Base-by-base conservation (phyloP, 208 protist species). In the Acanthamoeba healyi region DNA sequence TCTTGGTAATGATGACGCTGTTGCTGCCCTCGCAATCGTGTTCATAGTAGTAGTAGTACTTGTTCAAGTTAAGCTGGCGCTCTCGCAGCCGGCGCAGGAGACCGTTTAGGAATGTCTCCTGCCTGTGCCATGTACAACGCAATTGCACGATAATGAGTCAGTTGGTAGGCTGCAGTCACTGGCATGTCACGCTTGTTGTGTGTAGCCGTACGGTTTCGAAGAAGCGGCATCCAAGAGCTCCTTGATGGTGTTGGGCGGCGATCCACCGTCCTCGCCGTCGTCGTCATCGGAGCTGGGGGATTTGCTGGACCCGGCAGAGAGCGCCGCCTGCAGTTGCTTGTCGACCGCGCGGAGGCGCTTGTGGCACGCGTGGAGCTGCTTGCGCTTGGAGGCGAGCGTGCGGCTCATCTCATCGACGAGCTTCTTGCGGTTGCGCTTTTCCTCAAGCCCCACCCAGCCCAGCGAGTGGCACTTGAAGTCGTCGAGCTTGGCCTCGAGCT, bases 381-480 rank as follows among this genome's bases (percentile, higher is more conserved):
- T 82, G 19, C 44, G 38, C 72, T 46, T 82, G 38, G 36, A 17
- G 44, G 36, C 36, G 22, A 82, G 38, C 72, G 72, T 82, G n/a
- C 38, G 72, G 42, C 44, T 82, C 72, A 82, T 82, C 32, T 82
- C 72, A 1, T 82, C 72, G 36, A 82, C n/a, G 14, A 82, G 38
- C 72, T 82, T 82, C 72, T 82, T 82, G 22, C 72, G 38, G 72
- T 82, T 82, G 38, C 44, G 38, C 72, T 82, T 82, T 3, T 67
- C 61, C 22, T 82, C 72, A 36, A 82, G 72, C 6, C 72, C 72
- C 44, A 82, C 44, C 72, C 72, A 82, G 1, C 34, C 72, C 3
- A 49, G 38, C 14, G 22, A 24, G 22, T 46, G 6, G 61, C 61
- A 29, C 24, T 67, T 67, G 61, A 67, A 67, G 61, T 67, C 61